Percentiles rank a stretch among this genome's conserved stretches.
Evolutionary conservation across 768 basidiomycete species (phyloP).

Genomic region (Pisolithus orientalis): DNA sequence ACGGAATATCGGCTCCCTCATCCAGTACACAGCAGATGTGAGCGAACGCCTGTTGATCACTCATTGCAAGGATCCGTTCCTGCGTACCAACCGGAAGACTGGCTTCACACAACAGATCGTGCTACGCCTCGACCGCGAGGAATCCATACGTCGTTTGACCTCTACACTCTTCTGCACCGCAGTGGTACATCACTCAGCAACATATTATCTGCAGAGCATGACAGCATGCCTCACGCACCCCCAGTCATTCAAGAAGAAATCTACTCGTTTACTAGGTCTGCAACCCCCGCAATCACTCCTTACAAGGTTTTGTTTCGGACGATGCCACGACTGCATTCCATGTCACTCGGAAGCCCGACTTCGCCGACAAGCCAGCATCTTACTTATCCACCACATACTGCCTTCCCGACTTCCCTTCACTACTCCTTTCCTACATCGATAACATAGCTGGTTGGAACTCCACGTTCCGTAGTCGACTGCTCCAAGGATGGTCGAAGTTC

Average conservation of each 20-base stretch:
- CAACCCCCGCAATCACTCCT: not conserved
- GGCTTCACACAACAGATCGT: slow-evolving; percentile 22
- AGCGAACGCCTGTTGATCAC: slow-evolving; percentile 23
- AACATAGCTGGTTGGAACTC: not conserved
- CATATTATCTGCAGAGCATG: not conserved
- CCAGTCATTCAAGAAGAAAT: not conserved
- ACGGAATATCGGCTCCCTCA: slow-evolving; percentile 9
- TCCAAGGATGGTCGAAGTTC: not conserved
- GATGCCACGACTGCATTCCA: not conserved
- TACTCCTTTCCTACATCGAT: not conserved
- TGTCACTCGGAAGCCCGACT: not conserved
- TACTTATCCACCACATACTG: not conserved
- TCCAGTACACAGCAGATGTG: slow-evolving; percentile 25
- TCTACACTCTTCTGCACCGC: not conserved
- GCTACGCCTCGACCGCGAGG: slow-evolving; percentile 3
- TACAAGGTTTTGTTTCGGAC: not conserved
- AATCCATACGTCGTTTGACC: slow-evolving; percentile 5
- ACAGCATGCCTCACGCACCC: not conserved
- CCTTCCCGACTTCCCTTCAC: not conserved
- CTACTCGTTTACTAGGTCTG: not conserved
- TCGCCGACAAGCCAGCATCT: not conserved
- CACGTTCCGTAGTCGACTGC: not conserved
- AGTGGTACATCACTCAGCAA: not conserved
- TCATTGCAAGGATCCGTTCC: slow-evolving; percentile 21
- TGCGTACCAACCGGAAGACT: slow-evolving; percentile 16